Base-by-base conservation (phyloP, 2,329 filamentous ascomycete species). In the Leptosphaerulina australis region DNA sequence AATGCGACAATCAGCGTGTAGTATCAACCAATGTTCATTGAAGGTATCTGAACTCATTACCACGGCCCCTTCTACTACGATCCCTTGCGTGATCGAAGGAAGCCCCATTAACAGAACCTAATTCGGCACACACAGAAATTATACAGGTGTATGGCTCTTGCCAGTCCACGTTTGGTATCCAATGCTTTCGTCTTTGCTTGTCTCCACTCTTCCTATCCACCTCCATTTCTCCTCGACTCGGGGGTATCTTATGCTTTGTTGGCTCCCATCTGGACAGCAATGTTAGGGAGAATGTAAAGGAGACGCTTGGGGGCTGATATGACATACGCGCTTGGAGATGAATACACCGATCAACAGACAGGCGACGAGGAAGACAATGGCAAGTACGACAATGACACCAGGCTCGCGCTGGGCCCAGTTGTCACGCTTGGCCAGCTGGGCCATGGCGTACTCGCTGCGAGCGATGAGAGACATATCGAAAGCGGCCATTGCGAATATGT, bases 351-450 rank as follows among this genome's bases (percentile, higher is more conserved):
- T 55, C 38, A 87, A 66, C 20, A 82, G 78, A 53, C 79, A 47
- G 29, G 54, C 76, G 58, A 87, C 80, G 53, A 83, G 62, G 63
- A 81, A 81, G 68, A 85, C 76, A 60, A 87, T 83, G 70, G 74
- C 77, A 71, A 87, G 84, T 48, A 87, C 84, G 57, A 86, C 74
- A 40, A 87, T 77, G 55, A 86, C 82, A 69, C 84, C 84, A 34
- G 80, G 77, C 64, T 87, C 81, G 24, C 71, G 63, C 53, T 71
- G 60, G 18, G 83, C 82, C 80, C 81, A 87, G 76, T 85, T 83
- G 2, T 53, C 33, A 72, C 83, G 79, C 76, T 79, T 83, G 64
- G 74, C 66, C 55, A 84, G 61, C 41, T 73, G 69, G 64, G 65
- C 66, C 59, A 71, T 55, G 47, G 68, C 64, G 44, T 59, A 64